Percentiles rank a stretch among this genome's conserved stretches.
Evolutionary conservation across 2,329 filamentous ascomycete species (phyloP).

Genomic region (Cladophialophora carrionii): DNA sequence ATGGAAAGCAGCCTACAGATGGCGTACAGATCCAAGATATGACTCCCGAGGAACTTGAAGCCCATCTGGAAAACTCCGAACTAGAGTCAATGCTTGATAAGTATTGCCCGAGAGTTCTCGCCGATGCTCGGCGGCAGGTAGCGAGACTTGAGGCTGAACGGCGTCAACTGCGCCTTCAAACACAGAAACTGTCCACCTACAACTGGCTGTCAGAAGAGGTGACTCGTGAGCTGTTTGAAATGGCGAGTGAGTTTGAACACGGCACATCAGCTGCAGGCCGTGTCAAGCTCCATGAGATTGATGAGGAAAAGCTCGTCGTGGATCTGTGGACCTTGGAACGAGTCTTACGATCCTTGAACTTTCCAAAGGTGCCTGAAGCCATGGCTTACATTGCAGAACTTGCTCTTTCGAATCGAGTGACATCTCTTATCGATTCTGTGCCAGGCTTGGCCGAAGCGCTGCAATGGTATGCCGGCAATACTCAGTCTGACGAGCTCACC

Average conservation of each 20-base stretch:
- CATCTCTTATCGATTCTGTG: constrained; percentile 64
- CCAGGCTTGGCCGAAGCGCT: constrained; percentile 88
- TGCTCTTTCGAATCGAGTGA: constrained; percentile 62
- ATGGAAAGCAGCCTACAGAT: background rate
- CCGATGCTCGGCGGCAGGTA: constrained; percentile 76
- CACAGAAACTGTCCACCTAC: constrained; percentile 69
- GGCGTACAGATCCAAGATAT: constrained; percentile 53
- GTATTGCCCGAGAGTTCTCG: constrained; percentile 74
- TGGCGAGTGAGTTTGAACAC: constrained; percentile 43
- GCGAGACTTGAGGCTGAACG: constrained; percentile 81
- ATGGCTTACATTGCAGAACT: constrained; percentile 70
- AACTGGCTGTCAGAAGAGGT: constrained; percentile 82
- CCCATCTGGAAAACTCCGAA: constrained; percentile 85
- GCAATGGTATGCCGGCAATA: constrained; percentile 86
- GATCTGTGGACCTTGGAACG: constrained; percentile 84
- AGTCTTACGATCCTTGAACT: constrained; percentile 69
- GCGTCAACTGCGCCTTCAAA: constrained; percentile 76
- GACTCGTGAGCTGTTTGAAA: constrained; percentile 73
- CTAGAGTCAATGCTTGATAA: constrained; percentile 87
- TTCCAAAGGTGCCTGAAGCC: constrained; percentile 68
- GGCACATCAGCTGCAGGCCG: background rate
- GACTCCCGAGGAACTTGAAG: constrained; percentile 86
- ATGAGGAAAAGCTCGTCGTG: constrained; percentile 61
- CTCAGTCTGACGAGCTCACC: constrained; percentile 68
- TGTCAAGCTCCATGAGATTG: background rate